Percentiles rank a stretch among this genome's conserved stretches.
phyloP scores from a whole-genome alignment of 768 basidiomycete genomes.

The Cystobasidiopsis lactophilus region DNA sequence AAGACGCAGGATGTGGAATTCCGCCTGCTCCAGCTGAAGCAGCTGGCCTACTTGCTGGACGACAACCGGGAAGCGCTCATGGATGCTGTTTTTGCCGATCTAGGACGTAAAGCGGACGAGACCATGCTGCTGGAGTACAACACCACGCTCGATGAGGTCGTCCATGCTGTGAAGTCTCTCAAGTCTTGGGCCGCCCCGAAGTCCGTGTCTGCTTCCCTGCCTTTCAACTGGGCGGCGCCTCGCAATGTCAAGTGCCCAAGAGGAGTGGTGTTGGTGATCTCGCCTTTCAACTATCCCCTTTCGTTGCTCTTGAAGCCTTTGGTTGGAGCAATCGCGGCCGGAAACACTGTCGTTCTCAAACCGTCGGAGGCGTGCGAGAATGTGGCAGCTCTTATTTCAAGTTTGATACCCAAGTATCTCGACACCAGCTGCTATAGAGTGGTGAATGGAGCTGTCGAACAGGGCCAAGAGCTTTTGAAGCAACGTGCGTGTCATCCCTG shows the following conservation, averaged over 20 bases:
- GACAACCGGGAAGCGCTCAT: slow-evolving; percentile 46
- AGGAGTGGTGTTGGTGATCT: not conserved
- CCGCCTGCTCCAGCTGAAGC: not conserved
- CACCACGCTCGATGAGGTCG: slow-evolving; percentile 33
- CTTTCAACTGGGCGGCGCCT: slow-evolving; percentile 40
- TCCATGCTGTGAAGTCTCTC: slow-evolving; percentile 37
- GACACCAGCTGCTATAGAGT: slow-evolving; percentile 35
- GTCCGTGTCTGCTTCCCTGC: slow-evolving; percentile 35
- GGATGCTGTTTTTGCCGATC: slow-evolving; percentile 37
- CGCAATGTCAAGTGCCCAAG: slow-evolving; percentile 51
- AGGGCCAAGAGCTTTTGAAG: slow-evolving; percentile 6
- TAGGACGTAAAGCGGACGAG: slow-evolving; percentile 44
- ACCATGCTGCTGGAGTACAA: slow-evolving; percentile 41
- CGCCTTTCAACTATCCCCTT: slow-evolving; percentile 42
- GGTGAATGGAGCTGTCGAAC: slow-evolving; percentile 5
- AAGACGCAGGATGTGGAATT: slow-evolving; percentile 30
- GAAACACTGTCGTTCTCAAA: slow-evolving; percentile 30
- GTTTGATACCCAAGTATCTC: slow-evolving; percentile 51
- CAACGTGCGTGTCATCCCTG: slow-evolving; percentile 28
- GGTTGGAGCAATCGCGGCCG: slow-evolving; percentile 55
- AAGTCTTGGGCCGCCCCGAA: slow-evolving; percentile 53
- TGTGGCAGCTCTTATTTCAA: slow-evolving; percentile 36
- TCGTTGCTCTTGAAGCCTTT: slow-evolving; percentile 36
- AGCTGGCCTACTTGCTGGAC: slow-evolving; percentile 22
- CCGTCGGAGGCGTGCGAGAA: slow-evolving; percentile 48